Evolutionary conservation across 169 alveolate species (phyloP).

Genomic region (Plasmodium knowlesi): DNA sequence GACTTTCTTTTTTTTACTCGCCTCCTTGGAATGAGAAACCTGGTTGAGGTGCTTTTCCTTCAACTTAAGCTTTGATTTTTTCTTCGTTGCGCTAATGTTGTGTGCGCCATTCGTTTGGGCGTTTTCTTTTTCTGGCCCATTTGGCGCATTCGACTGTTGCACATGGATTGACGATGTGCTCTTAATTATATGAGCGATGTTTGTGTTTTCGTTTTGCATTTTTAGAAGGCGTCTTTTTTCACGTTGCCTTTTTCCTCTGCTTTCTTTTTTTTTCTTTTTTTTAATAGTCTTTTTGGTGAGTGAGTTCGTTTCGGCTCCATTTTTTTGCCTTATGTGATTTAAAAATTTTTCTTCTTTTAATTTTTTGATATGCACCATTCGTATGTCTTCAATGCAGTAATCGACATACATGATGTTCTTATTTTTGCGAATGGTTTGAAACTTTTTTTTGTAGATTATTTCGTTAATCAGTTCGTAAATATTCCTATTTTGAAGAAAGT

Average conservation of each 20-base stretch:
- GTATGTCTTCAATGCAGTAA: slow-evolving; percentile 70
- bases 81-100: not conserved
- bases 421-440: slow-evolving; percentile 35
- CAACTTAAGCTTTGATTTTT: not conserved
- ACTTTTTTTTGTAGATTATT: slow-evolving; percentile 50
- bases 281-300: slow-evolving; percentile 6
- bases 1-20: not conserved
- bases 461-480: slow-evolving; percentile 36
- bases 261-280: slow-evolving; percentile 41
- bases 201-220: slow-evolving; percentile 29
- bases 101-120: not conserved
- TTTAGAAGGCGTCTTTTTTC: slow-evolving; percentile 70
- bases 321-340: slow-evolving; percentile 45
- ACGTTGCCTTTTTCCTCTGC: slow-evolving; percentile 72
- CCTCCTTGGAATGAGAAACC: not conserved
- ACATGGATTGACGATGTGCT: not conserved
- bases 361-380: slow-evolving; percentile 74
- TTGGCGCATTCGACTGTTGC: not conserved
- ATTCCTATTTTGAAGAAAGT: slow-evolving; percentile 59
- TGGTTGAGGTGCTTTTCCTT: not conserved
- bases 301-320: not conserved
- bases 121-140: not conserved
- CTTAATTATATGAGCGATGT: slow-evolving; percentile 16
- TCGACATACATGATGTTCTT: slow-evolving; percentile 68
- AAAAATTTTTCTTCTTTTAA: slow-evolving; percentile 66